Evolutionary conservation across 179 eudicot genomes (phyloP), one percentile per base, ranked within the genome.

Genomic region (Drosera spatulata): DNA sequence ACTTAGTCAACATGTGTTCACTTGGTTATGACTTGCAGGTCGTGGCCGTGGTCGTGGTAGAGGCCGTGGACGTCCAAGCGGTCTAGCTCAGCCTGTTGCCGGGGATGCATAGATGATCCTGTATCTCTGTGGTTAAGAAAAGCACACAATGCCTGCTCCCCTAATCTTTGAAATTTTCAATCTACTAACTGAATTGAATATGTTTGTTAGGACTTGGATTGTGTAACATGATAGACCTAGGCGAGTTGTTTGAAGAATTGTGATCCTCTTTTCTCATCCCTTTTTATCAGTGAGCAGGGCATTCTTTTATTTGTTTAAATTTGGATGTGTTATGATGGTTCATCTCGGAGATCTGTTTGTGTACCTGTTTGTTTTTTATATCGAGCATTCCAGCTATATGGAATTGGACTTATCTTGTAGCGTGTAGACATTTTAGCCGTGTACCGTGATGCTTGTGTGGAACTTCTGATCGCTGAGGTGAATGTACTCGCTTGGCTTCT

Each of bases 1-100:
- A 22, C 33, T 22, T 22, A 0, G 1, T 1, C 1, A 22, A 22
- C 33, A 22, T 22, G 33, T 22, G 33, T 22, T 22, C n/a, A 10
- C 13, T 4, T 50, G 13, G 13, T 50, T 43, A 42, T 37, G 42
- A 7, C 45, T 44, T 65, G 68, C 61, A 85, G 93, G 93, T n/a
- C 87, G 96, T 63, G 96, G 96, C 39, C 71, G 97, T 83, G 93
- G 93, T n/a, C 87, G 96, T 63, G 96, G 96, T 41, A 73, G 97
- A 77, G 96, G 89, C 46, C 82, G 95, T 58, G 85, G 81, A 68
- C 73, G 77, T 15, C 69, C 88, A 10, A 82, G 83, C 41, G 89
- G 88, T 14, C 85, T 83, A 10, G 75, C 59, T 65, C 64, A 72
- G 57, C 87, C 72, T 22, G 71, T 70, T 57, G 83, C 68, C 3